phyloP scores from a whole-genome alignment of 768 basidiomycete species.

The Boletus subparvulus region DNA sequence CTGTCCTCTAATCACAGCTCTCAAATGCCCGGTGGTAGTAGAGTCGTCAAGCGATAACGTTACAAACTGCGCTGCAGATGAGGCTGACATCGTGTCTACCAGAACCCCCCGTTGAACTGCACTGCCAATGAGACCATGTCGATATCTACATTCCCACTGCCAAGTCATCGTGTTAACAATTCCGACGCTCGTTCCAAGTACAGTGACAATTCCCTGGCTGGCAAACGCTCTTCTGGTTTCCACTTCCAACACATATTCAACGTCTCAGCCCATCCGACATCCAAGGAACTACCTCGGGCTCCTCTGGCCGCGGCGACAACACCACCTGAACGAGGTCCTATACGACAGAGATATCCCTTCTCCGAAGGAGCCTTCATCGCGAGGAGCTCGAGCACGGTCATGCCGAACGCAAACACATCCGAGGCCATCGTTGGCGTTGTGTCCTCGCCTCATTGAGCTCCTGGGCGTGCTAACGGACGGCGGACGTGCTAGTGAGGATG shows the following conservation, averaged over 20 bases:
- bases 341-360: constrained; percentile 51
- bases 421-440: constrained; percentile 44
- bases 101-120: too few relatives aligned
- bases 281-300: constrained; percentile 34
- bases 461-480: too few relatives aligned
- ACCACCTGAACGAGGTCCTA: constrained; percentile 40
- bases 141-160: not conserved
- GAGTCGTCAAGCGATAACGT: too few relatives aligned
- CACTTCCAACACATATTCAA: constrained; percentile 49
- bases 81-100: too few relatives aligned
- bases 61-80: too few relatives aligned
- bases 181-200: constrained; percentile 14
- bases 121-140: not conserved
- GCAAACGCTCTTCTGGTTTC: constrained; percentile 38
- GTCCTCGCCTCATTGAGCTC: too few relatives aligned
- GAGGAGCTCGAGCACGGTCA: constrained; percentile 59
- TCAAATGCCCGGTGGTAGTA: too few relatives aligned
- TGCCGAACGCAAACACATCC: constrained; percentile 59
- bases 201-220: constrained; percentile 37
- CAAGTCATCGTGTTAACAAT: not conserved
- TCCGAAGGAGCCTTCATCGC: constrained; percentile 52
- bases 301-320: constrained; percentile 45
- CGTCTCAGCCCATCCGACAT: constrained; percentile 42
- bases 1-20: too few relatives aligned
- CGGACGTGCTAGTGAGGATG: too few relatives aligned